Percentiles rank a stretch among this genome's conserved stretches.
phyloP scores from a whole-genome alignment of 345 rosid genomes.

The Hibiscus trionum region DNA sequence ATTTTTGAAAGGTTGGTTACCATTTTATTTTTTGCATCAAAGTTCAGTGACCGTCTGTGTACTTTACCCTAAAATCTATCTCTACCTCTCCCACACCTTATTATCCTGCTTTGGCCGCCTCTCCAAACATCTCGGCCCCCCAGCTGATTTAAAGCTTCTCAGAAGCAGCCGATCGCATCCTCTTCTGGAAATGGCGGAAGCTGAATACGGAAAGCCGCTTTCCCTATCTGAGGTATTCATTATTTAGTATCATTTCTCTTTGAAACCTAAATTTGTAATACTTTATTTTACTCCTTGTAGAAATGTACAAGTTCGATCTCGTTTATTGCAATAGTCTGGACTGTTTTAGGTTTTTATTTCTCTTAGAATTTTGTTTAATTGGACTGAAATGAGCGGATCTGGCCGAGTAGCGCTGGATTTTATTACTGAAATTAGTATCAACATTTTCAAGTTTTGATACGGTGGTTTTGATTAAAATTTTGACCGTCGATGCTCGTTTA shows the following conservation, averaged over 20 bases:
- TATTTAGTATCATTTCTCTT: neutral
- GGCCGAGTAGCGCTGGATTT: neutral
- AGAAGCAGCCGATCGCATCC: constrained; percentile 1
- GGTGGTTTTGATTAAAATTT: neutral
- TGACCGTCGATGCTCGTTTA: neutral
- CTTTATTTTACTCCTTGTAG: neutral
- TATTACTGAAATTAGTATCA: neutral
- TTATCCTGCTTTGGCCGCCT: constrained; percentile 12
- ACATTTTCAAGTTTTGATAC: neutral
- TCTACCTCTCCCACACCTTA: neutral
- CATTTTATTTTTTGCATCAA: too few species aligned
- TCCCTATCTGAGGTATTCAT: constrained; percentile 63
- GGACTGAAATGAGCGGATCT: neutral
- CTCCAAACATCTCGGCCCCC: neutral
- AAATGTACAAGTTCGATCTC: neutral
- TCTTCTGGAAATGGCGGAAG: constrained; percentile 57
- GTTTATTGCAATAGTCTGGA: neutral
- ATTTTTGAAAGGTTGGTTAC: too few species aligned
- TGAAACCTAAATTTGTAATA: too few species aligned
- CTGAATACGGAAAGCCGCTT: constrained; percentile 25
- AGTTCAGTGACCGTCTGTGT: too few species aligned
- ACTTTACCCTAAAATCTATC: neutral
- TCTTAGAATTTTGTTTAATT: neutral
- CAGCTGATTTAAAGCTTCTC: neutral
- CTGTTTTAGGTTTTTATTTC: neutral